Conservation (phyloP, 2,329 filamentous ascomycete species). For the Saccharata proteae region DNA sequence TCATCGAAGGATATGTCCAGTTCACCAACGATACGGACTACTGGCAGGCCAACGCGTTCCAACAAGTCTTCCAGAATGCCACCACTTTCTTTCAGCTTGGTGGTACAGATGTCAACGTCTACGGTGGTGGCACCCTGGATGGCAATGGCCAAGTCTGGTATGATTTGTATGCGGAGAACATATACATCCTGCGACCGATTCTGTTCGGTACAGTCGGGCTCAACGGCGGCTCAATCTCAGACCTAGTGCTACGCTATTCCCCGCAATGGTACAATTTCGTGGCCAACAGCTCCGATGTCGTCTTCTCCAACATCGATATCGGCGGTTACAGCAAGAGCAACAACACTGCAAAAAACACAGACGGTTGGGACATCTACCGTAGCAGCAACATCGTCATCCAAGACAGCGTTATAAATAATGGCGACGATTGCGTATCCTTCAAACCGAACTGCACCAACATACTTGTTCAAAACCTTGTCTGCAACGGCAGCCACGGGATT, state of each 20-base stretch:
- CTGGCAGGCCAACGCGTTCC: conserved; percentile 54
- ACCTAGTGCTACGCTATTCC: conserved; percentile 49
- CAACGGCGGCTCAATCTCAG: conserved; percentile 44
- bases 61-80: conserved; percentile 53
- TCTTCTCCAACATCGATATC: conserved; percentile 53
- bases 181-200: conserved; percentile 47
- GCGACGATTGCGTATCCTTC: conserved; percentile 62
- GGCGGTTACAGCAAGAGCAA: conserved; percentile 40
- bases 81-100: conserved; percentile 57
- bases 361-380: conserved; percentile 48
- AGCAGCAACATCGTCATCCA: conserved; percentile 52
- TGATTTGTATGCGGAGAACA: conserved; percentile 45
- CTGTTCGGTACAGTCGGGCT: conserved; percentile 46
- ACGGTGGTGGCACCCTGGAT: conserved; percentile 51
- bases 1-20: conserved; percentile 46
- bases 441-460: conserved; percentile 62
- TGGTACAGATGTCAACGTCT: conserved; percentile 54
- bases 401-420: conserved; percentile 51
- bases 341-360: conserved; percentile 49
- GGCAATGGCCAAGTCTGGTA: conserved; percentile 57
- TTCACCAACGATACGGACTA: conserved; percentile 58
- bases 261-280: conserved; percentile 54
- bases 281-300: conserved; percentile 51
- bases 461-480: conserved; percentile 53
- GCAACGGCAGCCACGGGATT: conserved; percentile 61